Conservation (phyloP, 2,329 filamentous ascomycete species). For the Aspergillus pseudoviridinutans region DNA sequence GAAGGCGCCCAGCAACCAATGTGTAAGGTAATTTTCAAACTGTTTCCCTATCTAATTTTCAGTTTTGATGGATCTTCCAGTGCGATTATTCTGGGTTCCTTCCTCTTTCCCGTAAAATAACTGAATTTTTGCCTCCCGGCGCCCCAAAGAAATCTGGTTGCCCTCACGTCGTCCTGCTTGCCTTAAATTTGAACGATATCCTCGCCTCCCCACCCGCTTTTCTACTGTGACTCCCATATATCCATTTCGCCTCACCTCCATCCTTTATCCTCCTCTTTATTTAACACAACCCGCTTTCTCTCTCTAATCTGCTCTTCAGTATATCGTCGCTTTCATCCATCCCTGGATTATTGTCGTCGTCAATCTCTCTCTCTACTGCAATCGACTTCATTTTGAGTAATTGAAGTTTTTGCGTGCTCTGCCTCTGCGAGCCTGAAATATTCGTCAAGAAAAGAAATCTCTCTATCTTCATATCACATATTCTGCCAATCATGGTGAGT, state of each 20-base stretch:
- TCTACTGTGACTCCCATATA: conserved; percentile 12
- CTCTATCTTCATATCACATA: conserved; percentile 4
- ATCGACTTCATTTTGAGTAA: conserved; percentile 1
- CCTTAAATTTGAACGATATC: conserved; percentile 19
- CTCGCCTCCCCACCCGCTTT: conserved; percentile 17
- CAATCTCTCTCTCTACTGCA: conserved; percentile 7
- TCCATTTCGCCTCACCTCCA: conserved; percentile 5
- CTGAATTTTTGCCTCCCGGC: conserved; percentile 8
- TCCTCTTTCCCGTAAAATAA: not conserved
- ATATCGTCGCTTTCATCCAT: conserved; percentile 9
- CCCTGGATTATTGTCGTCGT: conserved; percentile 11
- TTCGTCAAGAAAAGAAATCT: not conserved
- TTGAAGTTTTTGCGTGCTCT: conserved; percentile 6
- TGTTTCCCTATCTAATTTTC: conserved; percentile 2
- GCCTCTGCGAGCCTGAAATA: not conserved
- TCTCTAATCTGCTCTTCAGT: conserved; percentile 4
- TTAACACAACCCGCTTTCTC: conserved; percentile 19
- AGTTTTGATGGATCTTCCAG: not conserved
- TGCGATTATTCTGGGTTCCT: not conserved
- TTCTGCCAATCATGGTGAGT: conserved; percentile 5
- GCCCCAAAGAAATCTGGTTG: conserved; percentile 8
- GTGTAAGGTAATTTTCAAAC: conserved; percentile 15
- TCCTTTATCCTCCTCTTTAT: conserved; percentile 10
- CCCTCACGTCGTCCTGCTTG: conserved; percentile 5
- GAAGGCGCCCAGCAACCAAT: conserved; percentile 7